Evolutionary conservation across 345 rosid genomes (phyloP), one percentile per base, ranked within the genome.

Genomic region (Dovyalis caffra): DNA sequence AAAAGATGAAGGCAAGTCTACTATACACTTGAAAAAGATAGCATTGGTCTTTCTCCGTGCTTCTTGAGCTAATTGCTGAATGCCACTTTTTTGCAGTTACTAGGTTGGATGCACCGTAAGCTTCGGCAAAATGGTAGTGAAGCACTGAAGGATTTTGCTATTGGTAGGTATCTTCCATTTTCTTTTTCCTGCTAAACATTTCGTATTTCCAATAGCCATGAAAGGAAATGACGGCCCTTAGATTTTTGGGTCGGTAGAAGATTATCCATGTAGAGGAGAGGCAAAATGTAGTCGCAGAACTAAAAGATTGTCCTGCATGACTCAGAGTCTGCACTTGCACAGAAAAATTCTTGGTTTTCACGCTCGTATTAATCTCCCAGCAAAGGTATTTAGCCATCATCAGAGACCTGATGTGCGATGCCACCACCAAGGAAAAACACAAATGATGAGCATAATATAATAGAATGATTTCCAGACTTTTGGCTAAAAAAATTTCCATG

Each of bases 41-140:
- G 20, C 40, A 20, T 20, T 5, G 26, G 28, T 69, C 32, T 62
- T 66, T 53, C 33, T 66, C 67, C 45, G 32, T 72, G 65, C 34
- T 68, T 62, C 57, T 49, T 62, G 47, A 68, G 40, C 57, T 73
- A 64, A 78, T 14, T 5, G 20, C 14, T 20, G 25, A n/a, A 45
- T 75, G 53, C 64, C 75, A 70, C 53, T 61, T 74, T 74, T 75
- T 65, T 82, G 88, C 85, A 92, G 94, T 84, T 92, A 77, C 87
- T 88, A 37, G 92, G 89, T 72, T 92, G 97, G 97, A 90, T 92
- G 97, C 94, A 92, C 78, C 88, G 97, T 0, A 92, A 92, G 83
- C 85, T 90, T 60, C 85, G 94, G 73, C 94, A 88, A 66, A 84
- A 82, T 67, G 83, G 88, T 77, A 72, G 81, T 56, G 94, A 90